Conservation (phyloP, 352 stramenopile species). For the Pythium phragmitis region DNA sequence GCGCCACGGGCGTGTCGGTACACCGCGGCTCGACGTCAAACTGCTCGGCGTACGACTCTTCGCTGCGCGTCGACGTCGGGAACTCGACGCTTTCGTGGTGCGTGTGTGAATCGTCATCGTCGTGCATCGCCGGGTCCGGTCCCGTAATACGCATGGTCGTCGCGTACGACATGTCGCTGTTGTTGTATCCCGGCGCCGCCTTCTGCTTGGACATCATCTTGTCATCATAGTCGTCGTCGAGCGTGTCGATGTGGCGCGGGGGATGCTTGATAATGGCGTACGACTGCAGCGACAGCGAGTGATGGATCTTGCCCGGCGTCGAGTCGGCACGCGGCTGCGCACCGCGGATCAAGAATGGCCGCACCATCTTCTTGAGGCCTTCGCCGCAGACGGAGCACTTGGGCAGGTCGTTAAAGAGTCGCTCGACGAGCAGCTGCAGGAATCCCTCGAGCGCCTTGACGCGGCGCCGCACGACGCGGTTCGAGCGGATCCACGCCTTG, state of each 20-base stretch:
- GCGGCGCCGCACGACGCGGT: constrained; percentile 65
- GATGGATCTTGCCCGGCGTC: constrained; percentile 69
- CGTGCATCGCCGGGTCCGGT: constrained; percentile 42
- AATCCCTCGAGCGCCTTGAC: constrained; percentile 72
- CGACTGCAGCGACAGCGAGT: constrained; percentile 67
- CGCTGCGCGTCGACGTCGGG: constrained; percentile 13
- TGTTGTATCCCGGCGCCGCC: constrained; percentile 12
- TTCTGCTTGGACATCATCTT: background rate
- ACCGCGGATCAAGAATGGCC: constrained; percentile 75
- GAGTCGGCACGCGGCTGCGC: constrained; percentile 72
- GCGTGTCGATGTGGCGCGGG: constrained; percentile 30
- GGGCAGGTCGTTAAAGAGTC: constrained; percentile 69
- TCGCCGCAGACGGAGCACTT: constrained; percentile 76
- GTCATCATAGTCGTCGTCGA: constrained; percentile 1
- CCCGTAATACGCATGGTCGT: constrained; percentile 41
- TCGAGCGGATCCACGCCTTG: constrained; percentile 69
- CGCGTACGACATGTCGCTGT: constrained; percentile 18
- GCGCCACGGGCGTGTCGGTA: constrained; percentile 59
- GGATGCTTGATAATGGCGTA: constrained; percentile 52
- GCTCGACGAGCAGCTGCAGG: constrained; percentile 65
- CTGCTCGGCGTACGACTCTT: constrained; percentile 43
- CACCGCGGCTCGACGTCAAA: constrained; percentile 61
- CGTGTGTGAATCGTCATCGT: constrained; percentile 14
- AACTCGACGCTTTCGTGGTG: constrained; percentile 13
- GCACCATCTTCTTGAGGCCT: constrained; percentile 64